Evolutionary conservation across 306 rosid species (phyloP), one percentile per base, ranked within the genome.

Genomic region (Begonia fuchsioides): DNA sequence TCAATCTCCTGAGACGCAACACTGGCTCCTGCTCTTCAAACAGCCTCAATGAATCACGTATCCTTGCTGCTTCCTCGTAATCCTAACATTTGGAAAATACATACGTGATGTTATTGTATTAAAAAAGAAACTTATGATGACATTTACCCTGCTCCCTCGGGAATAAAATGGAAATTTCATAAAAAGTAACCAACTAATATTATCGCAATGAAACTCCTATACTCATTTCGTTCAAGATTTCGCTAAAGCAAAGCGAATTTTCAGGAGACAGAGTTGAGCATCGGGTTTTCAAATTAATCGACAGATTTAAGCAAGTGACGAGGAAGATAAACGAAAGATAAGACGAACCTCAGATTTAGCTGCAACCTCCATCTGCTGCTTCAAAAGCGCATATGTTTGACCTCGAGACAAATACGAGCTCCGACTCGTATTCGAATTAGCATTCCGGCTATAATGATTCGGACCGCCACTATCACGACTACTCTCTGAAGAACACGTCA

Each of bases 31-130:
- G 93, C 3, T 81, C 82, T 66, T 90, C 98, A 13, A 90, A 82
- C 43, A 67, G 48, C 69, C 60, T 90, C 17, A 90, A 59, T 35
- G 87, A 81, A 51, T 85, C 98, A 12, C 98, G 78, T 43, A 90
- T 75, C 66, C 95, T 85, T 40, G 95, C 94, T 3, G 98, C 98
- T 67, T 90, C 95, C 62, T 85, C 78, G 49, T 90, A 90, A 60
- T 90, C 95, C 98, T 86, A 62, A 15, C 38, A 20, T 54, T 57
- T 26, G 39, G 39, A 56, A 12, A 35, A 57, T 16, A 59, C n/a
- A 10, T 10, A 26, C 35, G 47, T 44, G 16, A 54, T 26, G 7
- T 26, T 26, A 26, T 26, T 26, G 7, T 26, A 26, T 4, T 26
- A 26, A 26, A 26, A 26, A 26, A 26, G 7, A 26, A 26, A 4